These are phyloP conservation scores for Oligophagozyma castellii DNA, from an alignment of 1,139 yeast genomes.

Conservation along the genomic window DNA sequence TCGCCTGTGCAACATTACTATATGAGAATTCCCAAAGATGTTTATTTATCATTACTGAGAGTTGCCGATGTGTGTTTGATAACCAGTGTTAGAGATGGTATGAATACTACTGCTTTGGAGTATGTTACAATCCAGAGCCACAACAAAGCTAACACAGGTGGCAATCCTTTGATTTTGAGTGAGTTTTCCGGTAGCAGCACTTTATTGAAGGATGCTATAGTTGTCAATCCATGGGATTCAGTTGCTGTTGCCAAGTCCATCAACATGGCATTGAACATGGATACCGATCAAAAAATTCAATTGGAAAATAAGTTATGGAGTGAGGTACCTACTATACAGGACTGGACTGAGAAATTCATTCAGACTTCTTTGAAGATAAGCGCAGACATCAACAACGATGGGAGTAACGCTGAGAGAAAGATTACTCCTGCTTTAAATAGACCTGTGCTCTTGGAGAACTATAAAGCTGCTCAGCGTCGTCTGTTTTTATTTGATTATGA, in stretches of 20 bases:
- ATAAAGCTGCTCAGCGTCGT: constrained; percentile 49
- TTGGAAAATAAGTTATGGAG: constrained; percentile 43
- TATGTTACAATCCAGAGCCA: constrained; percentile 82
- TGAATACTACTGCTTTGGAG: constrained; percentile 90
- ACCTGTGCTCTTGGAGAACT: constrained; percentile 48
- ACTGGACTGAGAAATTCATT: constrained; percentile 63
- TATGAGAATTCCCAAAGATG: constrained; percentile 76
- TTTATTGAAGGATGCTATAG: constrained; percentile 61
- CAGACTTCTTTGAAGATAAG: constrained; percentile 9
- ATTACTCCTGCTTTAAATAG: constrained; percentile 76
- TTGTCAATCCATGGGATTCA: constrained; percentile 94
- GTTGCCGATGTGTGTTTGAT: constrained; percentile 85
- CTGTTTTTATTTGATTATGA: constrained; percentile 89
- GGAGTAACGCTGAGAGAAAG: constrained; percentile 24
- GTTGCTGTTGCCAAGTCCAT: constrained; percentile 85
- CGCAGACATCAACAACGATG: constrained; percentile 3
- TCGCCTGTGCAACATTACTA: constrained; percentile 88
- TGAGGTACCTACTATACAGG: constrained; percentile 64
- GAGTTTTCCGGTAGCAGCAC: constrained; percentile 92
- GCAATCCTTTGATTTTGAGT: constrained; percentile 68
- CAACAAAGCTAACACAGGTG: constrained; percentile 26
- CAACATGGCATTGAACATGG: constrained; percentile 47
- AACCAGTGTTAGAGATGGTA: constrained; percentile 88
- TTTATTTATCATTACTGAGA: constrained; percentile 73
- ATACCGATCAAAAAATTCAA: constrained; percentile 29